Evolutionary conservation across 1,284 basidiomycete species (phyloP).

Genomic region (Kalmanozyma brasiliensis): DNA sequence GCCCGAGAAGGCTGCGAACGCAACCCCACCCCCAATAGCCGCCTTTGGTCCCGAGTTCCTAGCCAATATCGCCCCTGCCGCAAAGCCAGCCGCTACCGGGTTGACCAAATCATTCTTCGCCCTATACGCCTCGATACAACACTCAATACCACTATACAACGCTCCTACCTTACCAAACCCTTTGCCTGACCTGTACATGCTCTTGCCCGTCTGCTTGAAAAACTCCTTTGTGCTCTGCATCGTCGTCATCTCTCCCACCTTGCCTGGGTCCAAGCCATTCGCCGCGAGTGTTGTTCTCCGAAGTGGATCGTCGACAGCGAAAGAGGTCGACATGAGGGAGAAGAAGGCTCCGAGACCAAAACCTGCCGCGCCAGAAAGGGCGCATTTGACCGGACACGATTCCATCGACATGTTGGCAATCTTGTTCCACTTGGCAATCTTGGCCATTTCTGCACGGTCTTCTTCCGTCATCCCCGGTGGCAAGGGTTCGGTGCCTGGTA

Average conservation of each 20-base stretch:
- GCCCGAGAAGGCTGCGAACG: slow-evolving; percentile 65
- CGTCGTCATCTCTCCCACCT: slow-evolving; percentile 43
- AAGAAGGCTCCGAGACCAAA: slow-evolving; percentile 94
- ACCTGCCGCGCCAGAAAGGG: slow-evolving; percentile 79
- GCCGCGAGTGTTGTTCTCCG: slow-evolving; percentile 53
- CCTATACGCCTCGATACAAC: slow-evolving; percentile 83
- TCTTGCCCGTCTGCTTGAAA: slow-evolving; percentile 92
- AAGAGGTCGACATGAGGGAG: slow-evolving; percentile 92
- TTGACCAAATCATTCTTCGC: slow-evolving; percentile 66
- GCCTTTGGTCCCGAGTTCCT: slow-evolving; percentile 63
- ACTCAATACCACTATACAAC: slow-evolving; percentile 91
- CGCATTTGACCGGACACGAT: slow-evolving; percentile 84
- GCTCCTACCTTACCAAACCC: slow-evolving; percentile 96
- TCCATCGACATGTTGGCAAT: slow-evolving; percentile 80
- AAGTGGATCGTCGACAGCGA: slow-evolving; percentile 90
- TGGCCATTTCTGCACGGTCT: slow-evolving; percentile 76
- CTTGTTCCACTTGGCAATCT: slow-evolving; percentile 80
- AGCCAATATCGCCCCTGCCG: slow-evolving; percentile 63
- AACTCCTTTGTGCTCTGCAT: slow-evolving; percentile 83
- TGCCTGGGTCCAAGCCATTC: slow-evolving; percentile 19
- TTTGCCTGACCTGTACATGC: slow-evolving; percentile 89
- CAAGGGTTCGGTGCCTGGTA: slow-evolving; percentile 71
- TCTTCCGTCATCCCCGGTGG: slow-evolving; percentile 84
- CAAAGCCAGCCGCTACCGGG: slow-evolving; percentile 59
- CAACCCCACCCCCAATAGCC: slow-evolving; percentile 60